phyloP scores from a whole-genome alignment of 1,284 basidiomycete species.

The Melanopsichium pennsylvanicum region DNA sequence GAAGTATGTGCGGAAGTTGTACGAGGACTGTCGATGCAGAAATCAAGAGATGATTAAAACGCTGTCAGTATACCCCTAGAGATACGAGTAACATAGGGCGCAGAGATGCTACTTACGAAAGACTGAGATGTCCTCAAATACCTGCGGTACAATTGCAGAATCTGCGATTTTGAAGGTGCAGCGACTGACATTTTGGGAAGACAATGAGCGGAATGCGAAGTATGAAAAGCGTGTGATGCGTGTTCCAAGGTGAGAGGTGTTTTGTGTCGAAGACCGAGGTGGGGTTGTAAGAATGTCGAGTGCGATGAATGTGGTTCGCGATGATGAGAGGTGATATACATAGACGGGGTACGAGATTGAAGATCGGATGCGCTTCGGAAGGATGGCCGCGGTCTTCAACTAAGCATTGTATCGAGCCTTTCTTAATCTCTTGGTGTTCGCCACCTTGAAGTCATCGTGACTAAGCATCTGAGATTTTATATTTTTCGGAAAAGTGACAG shows the following conservation, averaged over 20 bases:
- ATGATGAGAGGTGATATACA: neutral
- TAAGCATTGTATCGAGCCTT: constrained; percentile 14
- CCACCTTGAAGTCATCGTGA: constrained; percentile 31
- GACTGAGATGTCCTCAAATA: constrained; percentile 62
- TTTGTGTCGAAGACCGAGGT: too few species aligned
- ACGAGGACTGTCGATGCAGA: constrained; percentile 50
- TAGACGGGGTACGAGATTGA: neutral
- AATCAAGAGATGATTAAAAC: neutral
- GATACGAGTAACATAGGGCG: too few species aligned
- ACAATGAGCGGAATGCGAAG: too few species aligned
- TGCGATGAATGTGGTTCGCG: neutral
- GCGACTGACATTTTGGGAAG: constrained; percentile 23
- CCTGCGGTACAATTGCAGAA: constrained; percentile 59
- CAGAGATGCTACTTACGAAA: constrained; percentile 53
- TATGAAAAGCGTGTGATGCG: too few species aligned
- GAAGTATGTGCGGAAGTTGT: constrained; percentile 66
- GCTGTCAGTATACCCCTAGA: neutral
- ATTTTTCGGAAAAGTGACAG: neutral
- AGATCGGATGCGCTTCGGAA: constrained; percentile 13
- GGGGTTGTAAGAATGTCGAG: too few species aligned
- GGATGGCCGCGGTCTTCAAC: constrained; percentile 17
- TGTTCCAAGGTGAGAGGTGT: neutral
- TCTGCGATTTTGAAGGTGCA: constrained; percentile 50
- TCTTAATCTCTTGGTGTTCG: neutral
- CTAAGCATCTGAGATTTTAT: constrained; percentile 12